A percentile compares a stretch with the other conserved stretches of the same genome.
phyloP scores from a whole-genome alignment of 225 moss, liverwort and hornwort genomes.

The Bryum argenteum region DNA sequence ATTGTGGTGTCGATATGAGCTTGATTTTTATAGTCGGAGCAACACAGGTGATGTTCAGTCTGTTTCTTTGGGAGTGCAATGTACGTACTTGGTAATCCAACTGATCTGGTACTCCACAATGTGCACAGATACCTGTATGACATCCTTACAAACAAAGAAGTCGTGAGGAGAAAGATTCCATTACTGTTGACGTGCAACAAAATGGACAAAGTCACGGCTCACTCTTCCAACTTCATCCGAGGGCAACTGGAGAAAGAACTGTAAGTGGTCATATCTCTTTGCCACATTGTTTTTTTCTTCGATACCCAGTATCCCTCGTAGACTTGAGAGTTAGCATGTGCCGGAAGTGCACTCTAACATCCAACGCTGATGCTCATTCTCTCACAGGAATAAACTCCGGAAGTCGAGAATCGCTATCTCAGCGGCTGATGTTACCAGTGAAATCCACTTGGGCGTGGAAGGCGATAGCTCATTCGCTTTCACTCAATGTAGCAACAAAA shows the following conservation, averaged over 20 bases:
- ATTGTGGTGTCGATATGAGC: not conserved
- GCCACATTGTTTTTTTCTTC: slow-evolving; percentile 7
- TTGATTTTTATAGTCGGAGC: slow-evolving; percentile 1
- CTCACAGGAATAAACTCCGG: slow-evolving; percentile 83
- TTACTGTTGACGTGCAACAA: slow-evolving; percentile 90
- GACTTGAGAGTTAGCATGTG: slow-evolving; percentile 1
- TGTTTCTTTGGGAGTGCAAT: not conserved
- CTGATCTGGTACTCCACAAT: slow-evolving; percentile 24
- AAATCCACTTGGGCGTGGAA: slow-evolving; percentile 76
- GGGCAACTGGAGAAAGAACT: slow-evolving; percentile 97
- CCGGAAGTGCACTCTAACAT: not conserved
- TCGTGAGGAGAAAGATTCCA: slow-evolving; percentile 81
- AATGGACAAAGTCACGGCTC: slow-evolving; percentile 97
- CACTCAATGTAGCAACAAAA: slow-evolving; percentile 74
- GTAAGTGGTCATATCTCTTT: slow-evolving; percentile 44
- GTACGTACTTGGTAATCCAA: not conserved
- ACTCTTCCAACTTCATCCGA: slow-evolving; percentile 88
- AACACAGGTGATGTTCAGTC: not conserved
- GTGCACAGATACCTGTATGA: slow-evolving; percentile 79
- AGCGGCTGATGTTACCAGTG: slow-evolving; percentile 82
- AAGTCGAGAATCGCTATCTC: slow-evolving; percentile 66
- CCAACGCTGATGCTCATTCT: not conserved
- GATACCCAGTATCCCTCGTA: not conserved
- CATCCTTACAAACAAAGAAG: slow-evolving; percentile 73
- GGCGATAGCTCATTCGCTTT: slow-evolving; percentile 67